Base-by-base conservation (phyloP, 2,329 filamentous ascomycete species). In the Colletotrichum sp. region DNA sequence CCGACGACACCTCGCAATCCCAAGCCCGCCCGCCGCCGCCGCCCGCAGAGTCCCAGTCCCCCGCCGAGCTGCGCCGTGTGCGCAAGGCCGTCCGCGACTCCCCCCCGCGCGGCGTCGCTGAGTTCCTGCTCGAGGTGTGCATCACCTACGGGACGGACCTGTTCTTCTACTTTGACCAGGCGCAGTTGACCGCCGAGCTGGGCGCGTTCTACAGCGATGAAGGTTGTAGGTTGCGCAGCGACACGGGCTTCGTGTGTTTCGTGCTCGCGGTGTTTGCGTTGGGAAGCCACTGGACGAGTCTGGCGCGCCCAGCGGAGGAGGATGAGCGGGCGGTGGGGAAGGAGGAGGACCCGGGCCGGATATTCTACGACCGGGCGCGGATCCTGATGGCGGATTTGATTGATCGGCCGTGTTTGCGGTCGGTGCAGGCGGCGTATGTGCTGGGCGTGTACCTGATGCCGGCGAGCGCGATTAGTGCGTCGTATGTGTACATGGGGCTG, bases 391-490 rank as follows among this genome's bases (percentile, higher is more conserved):
- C 83, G 1, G 83, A 84, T 32, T 56, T 85, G 1, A 82, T 85
- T n/a, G 82, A 84, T 9, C 76, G 79, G 8, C 79, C 81, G 6
- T 82, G 79, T 26, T 30, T 84, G 5, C 76, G 79, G 16, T 82
- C 83, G 3, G 80, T 84, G 0, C 83, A 85, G 52, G 83, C 81
- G 1, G 77, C 79, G 0, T 84, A 81, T 18, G 68, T 84, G 2
- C 38, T 85, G 7, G 82, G 83, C 1, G 82, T 85, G 8, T 85
- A 85, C 56, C 74, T 84, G 3, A 78, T 85, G 78, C 83, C 83
- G 1, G 77, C 80, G 13, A 83, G 79, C 65, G 82, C 83, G 0
- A 80, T 84, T 60, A 82, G 82, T 8, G 81, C 82, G 4, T 84
- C 83, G 0, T 82, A 83, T 30, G 74, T 83, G 10, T 83, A 82